Evolutionary conservation across 768 basidiomycete genomes (phyloP), one percentile per base, ranked within the genome.

Genomic region (Hortiboletus flavorubellus): DNA sequence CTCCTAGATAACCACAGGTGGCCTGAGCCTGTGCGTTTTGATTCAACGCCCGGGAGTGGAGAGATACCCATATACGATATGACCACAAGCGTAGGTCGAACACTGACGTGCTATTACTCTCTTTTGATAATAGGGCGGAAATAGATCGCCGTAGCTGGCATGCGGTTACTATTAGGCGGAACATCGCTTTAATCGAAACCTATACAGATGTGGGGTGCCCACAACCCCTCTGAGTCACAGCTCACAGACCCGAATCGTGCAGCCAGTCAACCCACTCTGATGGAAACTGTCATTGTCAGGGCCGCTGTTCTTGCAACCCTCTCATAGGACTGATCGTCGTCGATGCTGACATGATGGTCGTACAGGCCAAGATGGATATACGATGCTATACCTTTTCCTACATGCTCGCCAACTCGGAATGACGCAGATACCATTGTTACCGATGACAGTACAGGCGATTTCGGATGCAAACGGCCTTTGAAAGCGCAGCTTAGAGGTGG

Each of bases 11-110:
- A 55, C 39, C 51, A 39, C 31, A 35, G 11, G 34, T 29, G 26
- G 26, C 26, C 11, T 33, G 18, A 55, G 42, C 55, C 44, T 26
- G 54, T 49, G 41, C 40, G 14, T 10, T 31, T 42, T 56, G 55
- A 57, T 57, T 7, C 37, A 54, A 37, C 53, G 11, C 12, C 46
- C 7, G 16, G 5, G 33, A 35, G 15, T 12, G 23, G 15, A 14
- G 8, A 2, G 34, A 33, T 30, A 43, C 11, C 11, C 11, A 40
- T 12, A 54, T 55, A 41, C 54, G 41, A 39, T 56, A 48, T 43
- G 29, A 38, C 30, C 44, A 14, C 21, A 12, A 34, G 31, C 33
- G 26, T 15, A 33, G 38, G 45, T 34, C 30, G 11, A 31, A 23
- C 12, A n/a, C 10, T 50, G 14, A 30, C 12, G 26, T 15, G 5